Evolutionary conservation across 108 stramenopile genomes (phyloP).

Genomic region (Discostella stelligeroides): DNA sequence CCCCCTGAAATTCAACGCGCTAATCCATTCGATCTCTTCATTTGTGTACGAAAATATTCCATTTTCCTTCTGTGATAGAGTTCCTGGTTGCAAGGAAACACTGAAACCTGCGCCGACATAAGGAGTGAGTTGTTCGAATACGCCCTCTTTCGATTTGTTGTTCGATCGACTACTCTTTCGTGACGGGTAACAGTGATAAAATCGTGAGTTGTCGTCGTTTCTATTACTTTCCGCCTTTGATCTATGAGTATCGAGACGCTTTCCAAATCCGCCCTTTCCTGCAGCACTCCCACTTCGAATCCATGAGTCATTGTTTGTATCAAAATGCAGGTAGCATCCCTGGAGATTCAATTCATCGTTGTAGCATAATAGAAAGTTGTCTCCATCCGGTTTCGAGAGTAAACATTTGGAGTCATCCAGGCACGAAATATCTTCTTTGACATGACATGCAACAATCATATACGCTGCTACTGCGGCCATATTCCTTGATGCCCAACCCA

Average conservation of each 20-base stretch:
- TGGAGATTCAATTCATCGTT: conserved; percentile 3
- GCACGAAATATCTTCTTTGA: conserved; percentile 16
- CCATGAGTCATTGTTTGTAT: background rate
- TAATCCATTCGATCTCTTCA: background rate
- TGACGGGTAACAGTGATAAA: conserved; percentile 1
- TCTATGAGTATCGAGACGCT: background rate
- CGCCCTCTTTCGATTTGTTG: background rate
- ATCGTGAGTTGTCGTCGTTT: conserved; percentile 1
- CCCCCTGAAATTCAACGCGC: background rate
- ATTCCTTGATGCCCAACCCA: conserved; percentile 11
- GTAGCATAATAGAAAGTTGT: conserved; percentile 11
- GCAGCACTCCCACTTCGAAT: conserved; percentile 1
- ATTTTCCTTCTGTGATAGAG: background rate
- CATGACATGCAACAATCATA: no score
- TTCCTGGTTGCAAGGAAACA: background rate
- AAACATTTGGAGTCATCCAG: conserved; percentile 10
- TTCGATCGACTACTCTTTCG: background rate
- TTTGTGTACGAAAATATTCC: background rate
- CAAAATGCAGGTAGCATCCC: conserved; percentile 16
- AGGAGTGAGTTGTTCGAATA: background rate
- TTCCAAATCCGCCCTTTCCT: conserved; percentile 4
- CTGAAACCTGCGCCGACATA: background rate
- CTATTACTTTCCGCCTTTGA: background rate
- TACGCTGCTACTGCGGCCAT: conserved; percentile 22
- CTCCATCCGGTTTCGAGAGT: background rate